Conservation (phyloP, 1,139 yeast genomes). For the Hyphopichia buzzinii region DNA sequence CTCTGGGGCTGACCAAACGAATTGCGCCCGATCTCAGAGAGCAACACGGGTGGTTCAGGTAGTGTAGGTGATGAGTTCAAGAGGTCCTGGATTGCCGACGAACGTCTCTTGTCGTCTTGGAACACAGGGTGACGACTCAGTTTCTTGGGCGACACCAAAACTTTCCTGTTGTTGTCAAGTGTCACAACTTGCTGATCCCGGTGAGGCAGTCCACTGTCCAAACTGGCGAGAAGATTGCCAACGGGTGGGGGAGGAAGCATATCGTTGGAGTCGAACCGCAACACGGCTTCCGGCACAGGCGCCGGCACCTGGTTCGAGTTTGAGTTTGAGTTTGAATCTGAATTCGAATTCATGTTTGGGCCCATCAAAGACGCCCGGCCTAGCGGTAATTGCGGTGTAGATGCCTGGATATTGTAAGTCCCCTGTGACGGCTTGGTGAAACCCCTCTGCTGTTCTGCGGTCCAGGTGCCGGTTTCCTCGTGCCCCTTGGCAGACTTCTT, state of each 20-base stretch:
- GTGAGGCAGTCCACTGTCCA: constrained; percentile 8
- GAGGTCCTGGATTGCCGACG: constrained; percentile 42
- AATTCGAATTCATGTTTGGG: too few relatives aligned
- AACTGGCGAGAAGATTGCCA: constrained; percentile 6
- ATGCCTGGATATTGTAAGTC: constrained; percentile 20
- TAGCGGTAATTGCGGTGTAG: constrained; percentile 35
- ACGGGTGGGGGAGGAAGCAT: constrained; percentile 23
- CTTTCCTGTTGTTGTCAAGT: constrained; percentile 33
- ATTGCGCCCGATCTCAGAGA: constrained; percentile 29
- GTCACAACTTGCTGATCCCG: constrained; percentile 1
- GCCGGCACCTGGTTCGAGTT: not conserved
- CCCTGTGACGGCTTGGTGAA: constrained; percentile 9
- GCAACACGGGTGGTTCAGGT: constrained; percentile 45
- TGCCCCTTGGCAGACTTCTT: constrained; percentile 23
- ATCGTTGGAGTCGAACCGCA: constrained; percentile 23
- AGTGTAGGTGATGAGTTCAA: constrained; percentile 52
- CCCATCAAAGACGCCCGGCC: constrained; percentile 13
- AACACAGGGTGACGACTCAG: constrained; percentile 17
- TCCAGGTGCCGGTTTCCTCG: constrained; percentile 43
- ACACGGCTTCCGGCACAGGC: constrained; percentile 4
- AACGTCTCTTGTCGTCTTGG: constrained; percentile 25
- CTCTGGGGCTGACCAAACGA: constrained; percentile 9
- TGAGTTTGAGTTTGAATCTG: not conserved
- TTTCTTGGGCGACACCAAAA: constrained; percentile 36
- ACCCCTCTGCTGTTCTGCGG: constrained; percentile 26